Percentiles rank a stretch among this genome's conserved stretches.
Evolutionary conservation across 2,329 filamentous ascomycete genomes (phyloP).

Genomic region (Phaeophleospora eucalypticola): DNA sequence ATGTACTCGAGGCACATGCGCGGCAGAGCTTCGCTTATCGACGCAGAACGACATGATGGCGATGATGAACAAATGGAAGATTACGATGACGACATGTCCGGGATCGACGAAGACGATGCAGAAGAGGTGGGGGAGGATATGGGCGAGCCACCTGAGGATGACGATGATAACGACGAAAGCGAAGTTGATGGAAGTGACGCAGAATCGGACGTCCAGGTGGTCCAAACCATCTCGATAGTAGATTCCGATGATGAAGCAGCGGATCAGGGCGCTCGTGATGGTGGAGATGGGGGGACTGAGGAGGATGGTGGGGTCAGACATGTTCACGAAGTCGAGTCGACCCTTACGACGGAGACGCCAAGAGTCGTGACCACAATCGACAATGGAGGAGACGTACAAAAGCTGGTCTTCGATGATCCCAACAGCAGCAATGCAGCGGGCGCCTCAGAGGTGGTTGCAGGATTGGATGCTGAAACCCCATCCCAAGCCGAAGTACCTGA

Average conservation of each 20-base stretch:
- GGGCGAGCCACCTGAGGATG: constrained; percentile 13
- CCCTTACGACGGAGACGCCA: not conserved
- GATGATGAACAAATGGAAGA: constrained; percentile 8
- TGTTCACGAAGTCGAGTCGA: not conserved
- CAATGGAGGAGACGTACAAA: no score
- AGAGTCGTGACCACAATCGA: no score
- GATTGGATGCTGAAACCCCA: no score
- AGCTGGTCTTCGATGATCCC: no score
- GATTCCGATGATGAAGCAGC: constrained; percentile 11
- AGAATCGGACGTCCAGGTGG: constrained; percentile 2
- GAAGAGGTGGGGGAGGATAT: constrained; percentile 21
- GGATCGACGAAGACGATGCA: constrained; percentile 17
- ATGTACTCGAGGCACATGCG: constrained; percentile 11
- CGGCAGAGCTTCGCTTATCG: constrained; percentile 2
- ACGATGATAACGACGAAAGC: constrained; percentile 1
- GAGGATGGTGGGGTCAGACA: not conserved
- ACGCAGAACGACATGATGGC: not conserved
- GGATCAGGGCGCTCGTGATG: constrained; percentile 7
- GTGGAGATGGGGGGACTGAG: constrained; percentile 4
- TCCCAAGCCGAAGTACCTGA: not conserved
- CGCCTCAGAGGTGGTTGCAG: no score
- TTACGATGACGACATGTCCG: constrained; percentile 14
- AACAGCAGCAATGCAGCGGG: no score
- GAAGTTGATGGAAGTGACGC: constrained; percentile 9
- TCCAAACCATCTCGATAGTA: not conserved